Evolutionary conservation across 441 rosid species (phyloP).

Genomic region (Eruca vesicaria): DNA sequence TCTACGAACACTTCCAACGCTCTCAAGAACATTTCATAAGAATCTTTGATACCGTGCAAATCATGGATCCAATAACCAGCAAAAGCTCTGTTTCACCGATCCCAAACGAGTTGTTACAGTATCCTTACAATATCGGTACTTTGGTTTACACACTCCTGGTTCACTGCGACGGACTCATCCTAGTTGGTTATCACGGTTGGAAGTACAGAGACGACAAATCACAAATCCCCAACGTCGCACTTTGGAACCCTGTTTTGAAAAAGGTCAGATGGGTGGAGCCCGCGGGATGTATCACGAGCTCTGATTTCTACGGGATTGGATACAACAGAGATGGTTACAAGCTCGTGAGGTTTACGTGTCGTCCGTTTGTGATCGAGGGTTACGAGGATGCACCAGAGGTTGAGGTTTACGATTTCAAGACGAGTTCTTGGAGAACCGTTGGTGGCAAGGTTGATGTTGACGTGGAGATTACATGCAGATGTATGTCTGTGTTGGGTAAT

Average conservation of each 20-base stretch:
- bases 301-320: neutral
- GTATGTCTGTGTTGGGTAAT: neutral
- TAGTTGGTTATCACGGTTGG: neutral
- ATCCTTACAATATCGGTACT: neutral
- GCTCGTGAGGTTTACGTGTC: neutral
- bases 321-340: neutral
- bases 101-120: neutral
- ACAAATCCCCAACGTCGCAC: neutral
- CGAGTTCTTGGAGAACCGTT: neutral
- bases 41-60: neutral
- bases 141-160: neutral
- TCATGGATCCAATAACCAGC: neutral
- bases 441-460: neutral
- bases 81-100: neutral
- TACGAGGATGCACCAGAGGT: neutral
- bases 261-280: neutral
- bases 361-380: neutral
- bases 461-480: neutral
- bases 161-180: constrained; percentile 3
- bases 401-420: neutral
- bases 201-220: neutral
- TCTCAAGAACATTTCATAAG: neutral
- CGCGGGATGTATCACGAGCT: neutral
- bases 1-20: neutral
- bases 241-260: neutral